Evolutionary conservation across 306 rosid species (phyloP).

Genomic region (Fragaria iinumae): DNA sequence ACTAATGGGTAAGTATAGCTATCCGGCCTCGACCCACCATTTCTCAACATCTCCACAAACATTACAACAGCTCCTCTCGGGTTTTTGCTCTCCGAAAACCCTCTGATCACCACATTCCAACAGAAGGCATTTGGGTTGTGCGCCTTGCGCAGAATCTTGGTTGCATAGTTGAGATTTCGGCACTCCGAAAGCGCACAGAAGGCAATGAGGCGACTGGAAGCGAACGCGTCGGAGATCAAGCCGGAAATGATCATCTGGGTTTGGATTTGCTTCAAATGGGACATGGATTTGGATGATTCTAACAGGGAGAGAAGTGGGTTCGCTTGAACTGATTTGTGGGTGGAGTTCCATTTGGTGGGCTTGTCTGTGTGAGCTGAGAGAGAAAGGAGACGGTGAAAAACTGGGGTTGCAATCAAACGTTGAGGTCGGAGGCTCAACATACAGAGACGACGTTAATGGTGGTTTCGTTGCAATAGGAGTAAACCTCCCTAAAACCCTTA

Average conservation of each 20-base stretch:
- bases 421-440: slow-evolving; percentile 20
- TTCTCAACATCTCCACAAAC: slow-evolving; percentile 49
- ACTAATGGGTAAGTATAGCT: slow-evolving; percentile 63
- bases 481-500: too few species aligned
- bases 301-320: slow-evolving; percentile 58
- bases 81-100: slow-evolving; percentile 49
- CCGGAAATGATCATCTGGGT: slow-evolving; percentile 60
- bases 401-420: slow-evolving; percentile 17
- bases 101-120: slow-evolving; percentile 74
- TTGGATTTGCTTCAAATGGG: slow-evolving; percentile 74
- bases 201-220: slow-evolving; percentile 64
- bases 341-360: slow-evolving; percentile 44
- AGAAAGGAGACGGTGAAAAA: slow-evolving; percentile 18
- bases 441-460: not conserved
- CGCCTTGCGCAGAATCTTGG: slow-evolving; percentile 35
- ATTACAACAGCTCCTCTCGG: slow-evolving; percentile 8
- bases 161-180: slow-evolving; percentile 49
- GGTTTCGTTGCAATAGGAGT: too few species aligned
- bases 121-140: slow-evolving; percentile 52
- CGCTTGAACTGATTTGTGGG: slow-evolving; percentile 44
- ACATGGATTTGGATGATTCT: slow-evolving; percentile 54
- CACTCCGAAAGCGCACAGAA: slow-evolving; percentile 72
- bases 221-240: slow-evolving; percentile 47
- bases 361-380: slow-evolving; percentile 17
- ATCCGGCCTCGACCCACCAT: slow-evolving; percentile 37